A percentile compares a stretch with the other conserved stretches of the same genome.
These are phyloP conservation scores for Pouteria glomerata DNA, from an alignment of 148 eudicot species.

Conservation along the genomic window DNA sequence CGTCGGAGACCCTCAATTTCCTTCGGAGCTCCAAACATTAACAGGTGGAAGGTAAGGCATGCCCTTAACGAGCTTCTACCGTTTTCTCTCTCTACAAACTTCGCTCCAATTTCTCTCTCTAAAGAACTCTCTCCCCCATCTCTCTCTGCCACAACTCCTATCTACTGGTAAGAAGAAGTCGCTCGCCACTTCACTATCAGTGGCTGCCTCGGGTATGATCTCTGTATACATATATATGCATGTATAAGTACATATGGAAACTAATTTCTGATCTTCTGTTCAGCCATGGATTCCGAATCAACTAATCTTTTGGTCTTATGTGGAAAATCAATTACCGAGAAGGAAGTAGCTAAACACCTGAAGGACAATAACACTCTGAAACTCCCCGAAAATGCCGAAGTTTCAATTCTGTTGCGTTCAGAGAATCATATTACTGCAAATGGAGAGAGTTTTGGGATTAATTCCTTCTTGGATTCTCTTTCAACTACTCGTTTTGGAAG, in stretches of 20 bases:
- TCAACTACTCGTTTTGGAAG: slow-evolving; percentile 59
- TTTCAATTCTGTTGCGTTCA: slow-evolving; percentile 36
- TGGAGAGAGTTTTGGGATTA: slow-evolving; percentile 34
- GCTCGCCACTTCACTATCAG: not conserved
- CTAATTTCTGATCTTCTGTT: not conserved
- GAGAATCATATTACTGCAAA: slow-evolving; percentile 21
- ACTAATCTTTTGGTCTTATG: slow-evolving; percentile 30
- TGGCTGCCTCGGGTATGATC: not conserved
- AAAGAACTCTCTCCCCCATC: not conserved
- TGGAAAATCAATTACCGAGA: slow-evolving; percentile 64
- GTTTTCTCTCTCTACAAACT: slow-evolving; percentile 10
- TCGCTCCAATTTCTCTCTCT: slow-evolving; percentile 21
- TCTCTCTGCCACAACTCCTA: not conserved
- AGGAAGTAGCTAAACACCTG: slow-evolving; percentile 38
- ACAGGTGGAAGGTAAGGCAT: too few relatives aligned
- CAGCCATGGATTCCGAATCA: slow-evolving; percentile 50
- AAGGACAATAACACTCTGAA: slow-evolving; percentile 31
- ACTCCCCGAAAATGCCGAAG: slow-evolving; percentile 39
- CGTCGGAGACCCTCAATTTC: too few relatives aligned
- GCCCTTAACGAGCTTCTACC: not conserved
- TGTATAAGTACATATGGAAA: not conserved
- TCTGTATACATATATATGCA: not conserved
- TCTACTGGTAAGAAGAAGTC: not conserved
- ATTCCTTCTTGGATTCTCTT: slow-evolving; percentile 42
- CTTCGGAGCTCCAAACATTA: too few relatives aligned